Evolutionary conservation across 352 stramenopile species (phyloP), one percentile per base, ranked within the genome.

Genomic region (Pythium coloratum): DNA sequence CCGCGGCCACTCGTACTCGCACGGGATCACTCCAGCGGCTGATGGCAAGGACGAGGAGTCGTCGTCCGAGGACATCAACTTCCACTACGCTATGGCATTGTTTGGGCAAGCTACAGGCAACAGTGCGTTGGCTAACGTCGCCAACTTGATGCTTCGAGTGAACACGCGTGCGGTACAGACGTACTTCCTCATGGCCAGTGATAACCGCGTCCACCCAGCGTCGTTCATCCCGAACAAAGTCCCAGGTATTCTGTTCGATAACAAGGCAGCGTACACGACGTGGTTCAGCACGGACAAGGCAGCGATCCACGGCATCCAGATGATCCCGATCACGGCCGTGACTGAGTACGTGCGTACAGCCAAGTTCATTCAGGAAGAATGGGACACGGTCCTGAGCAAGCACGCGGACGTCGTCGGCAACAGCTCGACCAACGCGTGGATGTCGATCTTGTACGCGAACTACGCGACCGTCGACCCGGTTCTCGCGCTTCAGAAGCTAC

Each of bases 171-270:
- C 78, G 30, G 79, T 85, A 62, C 80, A 82, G 59, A 87, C 71
- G 42, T 90, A 90, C 71, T 90, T 88, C 66, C 66, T 90, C 32
- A 80, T 90, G 0, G 70, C 77, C 36, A 63, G 78, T 40, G 63
- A 70, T 20, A 88, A 77, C 67, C 59, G 63, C 38, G 61, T 87
- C n/a, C 81, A 90, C 60, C 81, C 81, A 32, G 18, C 66, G 18
- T 70, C 70, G 18, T 83, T 88, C 73, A 59, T 59, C 3, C 54
- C 75, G 20, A 89, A 89, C 70, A 86, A 83, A 59, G 82, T 89
- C 16, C 83, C 72, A 14, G 84, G 84, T 30, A 92, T 92, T 57
- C 80, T 89, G 63, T 92, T 90, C 56, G 84, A 92, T 63, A 92
- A 90, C 74, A 88, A 89, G 66, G 76, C 73, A 0, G 80, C 78